These are phyloP conservation scores for Scedosporium apiospermum DNA, from an alignment of 2,329 filamentous ascomycete genomes.

Conservation along the genomic window DNA sequence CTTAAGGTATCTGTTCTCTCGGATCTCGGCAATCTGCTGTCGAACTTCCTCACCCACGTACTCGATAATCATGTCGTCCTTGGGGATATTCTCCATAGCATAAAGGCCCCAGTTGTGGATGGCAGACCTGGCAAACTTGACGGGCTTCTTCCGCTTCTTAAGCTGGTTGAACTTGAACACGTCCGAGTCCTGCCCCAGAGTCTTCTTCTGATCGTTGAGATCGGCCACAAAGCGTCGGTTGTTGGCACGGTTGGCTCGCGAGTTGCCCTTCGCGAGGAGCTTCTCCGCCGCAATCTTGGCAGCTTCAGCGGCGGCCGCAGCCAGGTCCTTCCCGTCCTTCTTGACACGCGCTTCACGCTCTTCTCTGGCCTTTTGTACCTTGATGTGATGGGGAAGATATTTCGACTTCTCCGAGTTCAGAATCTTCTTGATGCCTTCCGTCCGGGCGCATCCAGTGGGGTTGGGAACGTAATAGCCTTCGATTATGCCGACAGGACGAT, in stretches of 20 bases:
- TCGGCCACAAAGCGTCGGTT: conserved; percentile 92
- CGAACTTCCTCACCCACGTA: conserved; percentile 97
- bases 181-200: conserved; percentile 73
- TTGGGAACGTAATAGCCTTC: conserved; percentile 77
- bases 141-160: conserved; percentile 98
- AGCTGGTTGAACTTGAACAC: conserved; percentile 97
- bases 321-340: conserved; percentile 57
- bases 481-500: conserved; percentile 31
- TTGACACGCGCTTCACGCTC: conserved; percentile 72
- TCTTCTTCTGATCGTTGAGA: conserved; percentile 89
- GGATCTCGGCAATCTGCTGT: conserved; percentile 93
- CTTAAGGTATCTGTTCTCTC: conserved; percentile 84
- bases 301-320: conserved; percentile 57
- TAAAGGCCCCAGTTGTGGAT: conserved; percentile 99
- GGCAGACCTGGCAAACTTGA: conserved; percentile 93
- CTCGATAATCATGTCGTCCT: conserved; percentile 99
- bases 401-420: conserved; percentile 96
- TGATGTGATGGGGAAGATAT: conserved; percentile 94
- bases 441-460: conserved; percentile 73
- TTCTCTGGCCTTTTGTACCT: conserved; percentile 83
- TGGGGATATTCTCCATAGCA: conserved; percentile 91
- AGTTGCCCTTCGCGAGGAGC: conserved; percentile 76
- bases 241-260: conserved; percentile 87
- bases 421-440: conserved; percentile 91
- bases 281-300: conserved; percentile 71